Conservation (phyloP, 2,329 filamentous ascomycete species). For the Botrytis deweyae region DNA sequence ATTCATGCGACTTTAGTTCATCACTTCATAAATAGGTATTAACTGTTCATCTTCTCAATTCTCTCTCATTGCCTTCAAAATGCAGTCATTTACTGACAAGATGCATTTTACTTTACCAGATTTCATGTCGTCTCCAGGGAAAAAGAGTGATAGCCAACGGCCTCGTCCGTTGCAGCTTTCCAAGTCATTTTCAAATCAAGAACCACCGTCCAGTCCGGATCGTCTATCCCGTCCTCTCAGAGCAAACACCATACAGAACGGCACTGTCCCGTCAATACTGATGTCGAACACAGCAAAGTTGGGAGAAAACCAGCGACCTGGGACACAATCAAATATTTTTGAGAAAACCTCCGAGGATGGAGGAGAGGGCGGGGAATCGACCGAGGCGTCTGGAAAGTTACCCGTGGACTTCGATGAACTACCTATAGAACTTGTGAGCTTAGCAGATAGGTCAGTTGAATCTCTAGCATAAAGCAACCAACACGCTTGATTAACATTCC, state of each 20-base stretch:
- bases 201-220: constrained; percentile 31
- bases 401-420: constrained; percentile 73
- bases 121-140: constrained; percentile 37
- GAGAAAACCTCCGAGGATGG: constrained; percentile 44
- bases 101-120: constrained; percentile 37
- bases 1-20: constrained; percentile 35
- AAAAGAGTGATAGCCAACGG: constrained; percentile 32
- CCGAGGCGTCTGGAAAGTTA: constrained; percentile 30
- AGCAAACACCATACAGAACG: constrained; percentile 39
- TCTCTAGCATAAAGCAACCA: background rate
- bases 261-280: constrained; percentile 25
- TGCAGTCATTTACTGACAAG: constrained; percentile 35
- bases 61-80: constrained; percentile 11
- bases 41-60: constrained; percentile 11
- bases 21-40: constrained; percentile 27
- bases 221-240: constrained; percentile 30
- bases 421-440: constrained; percentile 86
- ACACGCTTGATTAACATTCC: background rate
- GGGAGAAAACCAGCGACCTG: constrained; percentile 29
- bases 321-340: constrained; percentile 36
- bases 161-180: constrained; percentile 41
- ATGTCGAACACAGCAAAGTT: constrained; percentile 27
- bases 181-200: constrained; percentile 43
- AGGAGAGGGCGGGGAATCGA: constrained; percentile 30
- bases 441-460: constrained; percentile 72